Conservation (phyloP, 345 rosid genomes). For the Salix caprea region DNA sequence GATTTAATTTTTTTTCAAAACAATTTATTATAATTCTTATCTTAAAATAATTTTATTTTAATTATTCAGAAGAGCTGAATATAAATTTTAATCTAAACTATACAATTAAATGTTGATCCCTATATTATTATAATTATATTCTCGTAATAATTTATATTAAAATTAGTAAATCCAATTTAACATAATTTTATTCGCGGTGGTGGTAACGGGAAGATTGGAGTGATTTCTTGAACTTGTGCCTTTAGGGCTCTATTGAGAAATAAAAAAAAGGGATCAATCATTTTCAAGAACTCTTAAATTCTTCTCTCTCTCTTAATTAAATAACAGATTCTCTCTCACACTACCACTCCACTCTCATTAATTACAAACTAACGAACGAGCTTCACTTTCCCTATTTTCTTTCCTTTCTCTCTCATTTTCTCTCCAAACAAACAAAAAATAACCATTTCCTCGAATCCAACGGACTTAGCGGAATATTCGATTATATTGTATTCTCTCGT, state of each 20-base stretch:
- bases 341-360: background rate
- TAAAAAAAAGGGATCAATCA: background rate
- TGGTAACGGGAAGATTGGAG: background rate
- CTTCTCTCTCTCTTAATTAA: background rate
- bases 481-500: background rate
- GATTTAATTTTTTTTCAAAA: too few relatives aligned
- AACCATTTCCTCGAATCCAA: background rate
- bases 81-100: too few relatives aligned
- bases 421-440: background rate
- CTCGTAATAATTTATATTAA: too few relatives aligned
- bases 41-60: too few relatives aligned
- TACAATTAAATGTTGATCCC: background rate
- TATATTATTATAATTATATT: background rate
- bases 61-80: too few relatives aligned
- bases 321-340: background rate
- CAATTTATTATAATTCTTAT: too few relatives aligned
- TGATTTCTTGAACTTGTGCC: background rate
- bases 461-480: background rate
- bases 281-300: background rate
- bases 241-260: background rate
- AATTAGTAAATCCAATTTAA: background rate
- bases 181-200: background rate
- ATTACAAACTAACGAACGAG: background rate
- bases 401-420: slow-evolving; percentile 11
- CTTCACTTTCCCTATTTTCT: background rate